These are phyloP conservation scores for Quercus alba DNA, from an alignment of 306 rosid genomes.

Conservation along the genomic window DNA sequence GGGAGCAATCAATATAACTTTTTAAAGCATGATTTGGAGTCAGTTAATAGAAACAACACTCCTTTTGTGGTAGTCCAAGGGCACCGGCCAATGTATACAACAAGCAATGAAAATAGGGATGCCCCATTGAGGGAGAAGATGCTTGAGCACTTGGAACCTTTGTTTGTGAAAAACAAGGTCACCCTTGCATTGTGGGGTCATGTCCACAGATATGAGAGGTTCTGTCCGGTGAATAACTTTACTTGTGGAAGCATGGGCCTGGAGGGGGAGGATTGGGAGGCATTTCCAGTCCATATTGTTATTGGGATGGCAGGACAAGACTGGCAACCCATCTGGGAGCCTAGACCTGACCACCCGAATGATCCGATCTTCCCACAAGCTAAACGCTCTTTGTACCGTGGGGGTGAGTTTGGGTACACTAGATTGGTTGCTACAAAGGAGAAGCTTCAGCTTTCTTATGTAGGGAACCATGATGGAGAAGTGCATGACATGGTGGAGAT, in stretches of 20 bases:
- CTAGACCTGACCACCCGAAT: constrained; percentile 41
- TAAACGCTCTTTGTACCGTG: constrained; percentile 61
- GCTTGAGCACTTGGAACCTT: constrained; percentile 79
- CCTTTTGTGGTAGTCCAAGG: constrained; percentile 87
- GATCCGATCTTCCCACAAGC: constrained; percentile 88
- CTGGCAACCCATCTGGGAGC: constrained; percentile 66
- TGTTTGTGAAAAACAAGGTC: constrained; percentile 74
- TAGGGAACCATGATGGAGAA: constrained; percentile 58
- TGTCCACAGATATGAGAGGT: constrained; percentile 89
- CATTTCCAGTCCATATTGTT: constrained; percentile 68
- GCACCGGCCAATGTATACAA: constrained; percentile 92
- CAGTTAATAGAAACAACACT: constrained; percentile 59
- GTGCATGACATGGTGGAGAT: constrained; percentile 48
- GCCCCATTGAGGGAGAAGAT: constrained; percentile 52
- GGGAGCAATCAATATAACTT: constrained; percentile 74
- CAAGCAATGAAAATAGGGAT: constrained; percentile 72
- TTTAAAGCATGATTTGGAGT: constrained; percentile 74
- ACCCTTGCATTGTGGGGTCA: constrained; percentile 92
- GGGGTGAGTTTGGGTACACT: constrained; percentile 89
- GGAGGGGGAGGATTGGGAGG: constrained; percentile 34
- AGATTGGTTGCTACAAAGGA: constrained; percentile 57
- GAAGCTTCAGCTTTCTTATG: constrained; percentile 44
- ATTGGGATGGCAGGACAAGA: constrained; percentile 71
- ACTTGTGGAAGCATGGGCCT: constrained; percentile 54
- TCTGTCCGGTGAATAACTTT: constrained; percentile 71